Base-by-base conservation (phyloP, 495 filamentous ascomycete species). In the Delitschia confertaspora region DNA sequence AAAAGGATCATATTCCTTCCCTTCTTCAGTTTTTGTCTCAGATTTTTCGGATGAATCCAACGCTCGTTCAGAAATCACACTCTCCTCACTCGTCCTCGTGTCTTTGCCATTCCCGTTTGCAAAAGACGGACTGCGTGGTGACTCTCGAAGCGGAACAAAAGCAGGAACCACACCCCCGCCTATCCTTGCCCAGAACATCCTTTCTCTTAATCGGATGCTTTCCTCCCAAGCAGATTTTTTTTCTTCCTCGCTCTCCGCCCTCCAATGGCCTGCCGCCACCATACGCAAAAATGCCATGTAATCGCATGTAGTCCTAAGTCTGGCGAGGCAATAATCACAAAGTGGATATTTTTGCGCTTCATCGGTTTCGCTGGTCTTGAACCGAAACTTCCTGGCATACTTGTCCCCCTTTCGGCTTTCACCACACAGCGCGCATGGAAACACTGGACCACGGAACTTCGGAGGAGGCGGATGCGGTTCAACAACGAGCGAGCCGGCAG, bases 101-200 rank as follows among this genome's bases (percentile, higher is more conserved):
- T 13, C 35, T 13, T 45, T 49, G 10, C 11, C 25, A 7, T 23
- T 34, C 22, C 29, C 35, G 20, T 46, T 38, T 18, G 33, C 58
- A 8, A 47, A 47, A 0, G 49, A 53, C 25, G 60, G 49, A 38
- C 57, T 60, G n/a, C 42, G 42, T 6, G 58, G 59, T 21, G 47
- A 51, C 3, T 59, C 56, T 38, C 49, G 23, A 20, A 42, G 24
- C 2, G 36, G 30, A 22, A 66, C 49, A 18, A 70, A 71, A n/a
- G 70, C 63, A 0, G 88, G 88, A 32, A 95, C 67, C 3, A 95
- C 84, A 13, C 88, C 88, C 11, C 83, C 88, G 11, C 89, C 89
- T 33, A 96, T 75, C 20, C 91, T 69, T 33, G 82, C 78, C 91
- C 91, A 98, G 58, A 98, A 98, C 82, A 95, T 93, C 47, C 86